Base-by-base conservation (phyloP, 106 monocot genomes). In the Dioscorea dumetorum region DNA sequence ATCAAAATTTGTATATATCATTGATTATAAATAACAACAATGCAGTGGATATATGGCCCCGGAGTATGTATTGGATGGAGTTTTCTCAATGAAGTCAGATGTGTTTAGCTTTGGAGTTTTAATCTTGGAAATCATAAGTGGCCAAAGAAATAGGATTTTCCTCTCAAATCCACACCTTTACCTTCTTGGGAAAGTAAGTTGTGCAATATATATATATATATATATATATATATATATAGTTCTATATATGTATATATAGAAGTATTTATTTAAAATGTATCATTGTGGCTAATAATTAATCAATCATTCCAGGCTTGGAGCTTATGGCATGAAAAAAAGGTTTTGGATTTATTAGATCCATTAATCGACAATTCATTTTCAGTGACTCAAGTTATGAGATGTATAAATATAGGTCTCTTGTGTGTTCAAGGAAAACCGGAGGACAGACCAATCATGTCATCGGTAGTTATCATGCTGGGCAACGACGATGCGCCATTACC, bases 1-100 rank as follows among this genome's bases (percentile, higher is more conserved):
- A 24, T 56, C 9, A 9, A 22, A 56, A 56, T 23, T 9, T 28
- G 3, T 13, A 51, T 16, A 23, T 18, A 57, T 33, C 4, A 33
- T 2, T 34, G 15, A 68, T 22, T 2, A 51, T 68, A 17, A 28
- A 12, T 53, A 1, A 23, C 16, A 8, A 15, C 54, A 16, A 22
- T 56, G 41, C 65, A 80, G 74, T 74, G 80, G 80, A 12, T 80
- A 80, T 52, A 80, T 80, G 80, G 51, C 80, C 18, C 80, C 80
- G 18, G 81, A 77, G 52, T 81, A 81, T 64, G 81, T 56, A 11
- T 52, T 76, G 72, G 24, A 56, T 15, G 81, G 81, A 2, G 4
- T 52, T 11, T 81, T 81, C 41, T 81, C 81, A 0, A 61, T 48
- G 19, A 81, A 81, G 51, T 73, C 72, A 50, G 76, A 81, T 53